Percentiles rank a stretch among this genome's conserved stretches.
These are phyloP conservation scores for Saccharomyces hybrid DNA, from an alignment of 1,139 yeast genomes.

Conservation along the genomic window DNA sequence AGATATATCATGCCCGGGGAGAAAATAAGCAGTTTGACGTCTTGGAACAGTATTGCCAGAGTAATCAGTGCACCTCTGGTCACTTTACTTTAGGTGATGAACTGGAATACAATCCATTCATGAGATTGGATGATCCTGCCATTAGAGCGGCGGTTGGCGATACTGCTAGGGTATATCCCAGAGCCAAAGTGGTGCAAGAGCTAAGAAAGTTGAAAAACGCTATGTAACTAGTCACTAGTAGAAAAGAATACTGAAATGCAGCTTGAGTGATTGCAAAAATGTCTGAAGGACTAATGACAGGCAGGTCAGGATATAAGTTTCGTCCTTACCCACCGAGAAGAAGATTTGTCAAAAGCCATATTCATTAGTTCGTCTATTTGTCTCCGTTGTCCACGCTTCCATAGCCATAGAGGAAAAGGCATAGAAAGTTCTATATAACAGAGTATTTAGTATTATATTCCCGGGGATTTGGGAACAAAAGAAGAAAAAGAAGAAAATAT, in stretches of 20 bases:
- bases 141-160: conserved; percentile 49
- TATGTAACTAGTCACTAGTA: conserved; percentile 27
- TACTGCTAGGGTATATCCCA: conserved; percentile 36
- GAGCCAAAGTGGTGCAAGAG: conserved; percentile 53
- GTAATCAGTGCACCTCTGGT: conserved; percentile 75
- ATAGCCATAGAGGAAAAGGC: conserved; percentile 35
- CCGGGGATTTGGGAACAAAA: conserved; percentile 7
- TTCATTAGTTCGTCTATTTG: conserved; percentile 28
- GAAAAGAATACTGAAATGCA: background rate
- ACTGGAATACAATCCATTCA: conserved; percentile 76
- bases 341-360: conserved; percentile 6
- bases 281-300: conserved; percentile 8
- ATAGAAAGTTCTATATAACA: conserved; percentile 48
- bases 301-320: conserved; percentile 2
- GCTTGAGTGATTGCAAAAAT: background rate
- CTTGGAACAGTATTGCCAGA: conserved; percentile 44
- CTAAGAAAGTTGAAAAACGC: conserved; percentile 66
- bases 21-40: conserved; percentile 45
- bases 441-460: conserved; percentile 33
- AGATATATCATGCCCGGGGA: conserved; percentile 42
- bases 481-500: too few species aligned
- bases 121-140: conserved; percentile 59
- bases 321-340: conserved; percentile 3
- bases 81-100: conserved; percentile 80
- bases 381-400: conserved; percentile 73